Evolutionary conservation across 371 early-diverging fungal genomes (phyloP).

Genomic region (Umbelopsis sp.): DNA sequence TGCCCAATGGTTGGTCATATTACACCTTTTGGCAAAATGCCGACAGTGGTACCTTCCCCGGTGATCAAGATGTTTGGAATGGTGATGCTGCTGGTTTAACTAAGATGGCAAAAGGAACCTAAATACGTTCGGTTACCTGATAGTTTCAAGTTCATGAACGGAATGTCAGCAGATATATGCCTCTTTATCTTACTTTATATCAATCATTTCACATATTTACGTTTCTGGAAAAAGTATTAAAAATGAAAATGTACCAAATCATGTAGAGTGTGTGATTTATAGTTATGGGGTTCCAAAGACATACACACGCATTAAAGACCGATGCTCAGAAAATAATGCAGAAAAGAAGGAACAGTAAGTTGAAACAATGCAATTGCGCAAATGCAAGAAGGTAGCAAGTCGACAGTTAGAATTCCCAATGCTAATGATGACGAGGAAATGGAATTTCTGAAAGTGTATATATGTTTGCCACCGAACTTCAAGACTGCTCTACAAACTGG

Average conservation of each 20-base stretch:
- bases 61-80: conserved; percentile 26
- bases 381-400: conserved; percentile 65
- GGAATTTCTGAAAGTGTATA: conserved; percentile 68
- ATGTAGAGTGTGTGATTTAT: too few relatives aligned
- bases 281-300: neutral
- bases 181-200: too few relatives aligned
- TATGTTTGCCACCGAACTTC: conserved; percentile 69
- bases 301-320: conserved; percentile 65
- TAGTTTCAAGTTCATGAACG: too few relatives aligned
- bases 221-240: too few relatives aligned
- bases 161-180: too few relatives aligned
- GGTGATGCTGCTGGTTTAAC: conserved; percentile 22
- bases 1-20: conserved; percentile 25
- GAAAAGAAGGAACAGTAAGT: conserved; percentile 61
- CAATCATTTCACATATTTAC: too few relatives aligned
- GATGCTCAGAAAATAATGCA: conserved; percentile 72
- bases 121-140: neutral
- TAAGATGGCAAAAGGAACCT: conserved; percentile 21
- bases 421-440: conserved; percentile 49
- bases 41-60: conserved; percentile 19
- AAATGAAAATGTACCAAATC: conserved; percentile 54
- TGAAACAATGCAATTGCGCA: conserved; percentile 77
- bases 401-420: conserved; percentile 46
- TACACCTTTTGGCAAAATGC: conserved; percentile 30
- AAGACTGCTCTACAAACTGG: conserved; percentile 77